phyloP scores from a whole-genome alignment of 768 basidiomycete species.

The Leccinum pellstonianum region DNA sequence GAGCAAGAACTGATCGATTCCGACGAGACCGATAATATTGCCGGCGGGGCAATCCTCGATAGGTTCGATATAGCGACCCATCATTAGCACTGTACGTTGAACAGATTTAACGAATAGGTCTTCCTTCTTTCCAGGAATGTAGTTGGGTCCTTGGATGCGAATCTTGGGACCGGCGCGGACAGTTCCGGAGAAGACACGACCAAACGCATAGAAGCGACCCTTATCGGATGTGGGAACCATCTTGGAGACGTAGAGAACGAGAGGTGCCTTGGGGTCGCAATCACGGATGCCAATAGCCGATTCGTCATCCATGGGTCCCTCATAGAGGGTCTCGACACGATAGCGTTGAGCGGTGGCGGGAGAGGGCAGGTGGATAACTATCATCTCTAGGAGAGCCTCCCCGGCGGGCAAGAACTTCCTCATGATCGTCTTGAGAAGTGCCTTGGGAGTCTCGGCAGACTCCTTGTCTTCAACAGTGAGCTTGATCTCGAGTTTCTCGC shows the following conservation, averaged over 20 bases:
- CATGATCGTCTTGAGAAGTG: constrained; percentile 96
- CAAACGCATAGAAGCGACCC: constrained; percentile 99
- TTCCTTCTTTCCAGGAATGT: constrained; percentile 97
- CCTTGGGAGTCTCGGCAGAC: constrained; percentile 76
- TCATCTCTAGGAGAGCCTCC: constrained; percentile 99
- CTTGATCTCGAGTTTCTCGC: constrained; percentile 95
- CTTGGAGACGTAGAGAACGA: constrained; percentile 98
- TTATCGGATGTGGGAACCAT: constrained; percentile 99
- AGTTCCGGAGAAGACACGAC: constrained; percentile 99
- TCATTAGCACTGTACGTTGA: constrained; percentile 99
- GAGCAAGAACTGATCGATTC: constrained; percentile 99
- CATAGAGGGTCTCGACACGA: constrained; percentile 99
- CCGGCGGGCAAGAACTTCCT: constrained; percentile 99
- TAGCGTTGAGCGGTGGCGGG: constrained; percentile 96
- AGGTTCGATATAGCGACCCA: constrained; percentile 98
- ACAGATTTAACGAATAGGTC: constrained; percentile 97
- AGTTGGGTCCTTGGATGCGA: constrained; percentile 99
- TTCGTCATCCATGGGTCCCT: constrained; percentile 99
- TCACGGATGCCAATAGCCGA: constrained; percentile 98
- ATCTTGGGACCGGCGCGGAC: constrained; percentile 97
- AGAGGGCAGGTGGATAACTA: constrained; percentile 98
- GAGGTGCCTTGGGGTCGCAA: constrained; percentile 94
- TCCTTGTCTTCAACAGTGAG: constrained; percentile 87
- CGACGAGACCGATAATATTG: constrained; percentile 98
- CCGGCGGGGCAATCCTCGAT: constrained; percentile 99